Evolutionary conservation across 2,329 filamentous ascomycete genomes (phyloP).

Genomic region (Chaetomium sp.): DNA sequence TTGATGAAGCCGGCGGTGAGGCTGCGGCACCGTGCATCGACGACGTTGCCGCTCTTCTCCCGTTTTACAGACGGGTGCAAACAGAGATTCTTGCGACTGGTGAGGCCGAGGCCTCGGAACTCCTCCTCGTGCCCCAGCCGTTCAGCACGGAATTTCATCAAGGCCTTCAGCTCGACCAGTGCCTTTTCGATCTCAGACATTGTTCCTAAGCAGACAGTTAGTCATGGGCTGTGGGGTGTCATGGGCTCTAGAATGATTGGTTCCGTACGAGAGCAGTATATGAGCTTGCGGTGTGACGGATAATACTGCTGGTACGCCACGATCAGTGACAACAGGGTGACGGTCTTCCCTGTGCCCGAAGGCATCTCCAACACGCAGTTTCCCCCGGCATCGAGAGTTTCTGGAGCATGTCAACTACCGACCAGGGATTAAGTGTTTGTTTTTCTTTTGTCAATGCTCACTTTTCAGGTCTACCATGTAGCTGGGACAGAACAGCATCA

Average conservation of each 20-base stretch:
- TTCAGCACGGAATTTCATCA: slow-evolving; percentile 93
- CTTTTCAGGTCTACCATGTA: slow-evolving; percentile 63
- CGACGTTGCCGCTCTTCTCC: slow-evolving; percentile 91
- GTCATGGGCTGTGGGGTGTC: neutral
- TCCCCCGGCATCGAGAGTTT: slow-evolving; percentile 87
- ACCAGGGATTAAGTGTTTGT: neutral
- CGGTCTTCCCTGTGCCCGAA: slow-evolving; percentile 96
- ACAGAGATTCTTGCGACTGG: slow-evolving; percentile 96
- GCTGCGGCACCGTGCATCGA: slow-evolving; percentile 94
- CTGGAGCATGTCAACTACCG: slow-evolving; percentile 39
- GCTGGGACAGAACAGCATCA: slow-evolving; percentile 36
- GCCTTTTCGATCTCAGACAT: slow-evolving; percentile 99
- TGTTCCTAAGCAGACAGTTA: slow-evolving; percentile 57
- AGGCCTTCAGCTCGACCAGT: slow-evolving; percentile 80
- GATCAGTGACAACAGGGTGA: slow-evolving; percentile 91
- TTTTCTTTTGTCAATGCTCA: slow-evolving; percentile 36
- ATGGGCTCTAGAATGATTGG: too few species aligned
- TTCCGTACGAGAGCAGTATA: slow-evolving; percentile 87
- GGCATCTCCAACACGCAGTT: slow-evolving; percentile 99
- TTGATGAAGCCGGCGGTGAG: slow-evolving; percentile 96
- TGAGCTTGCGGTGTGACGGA: slow-evolving; percentile 90
- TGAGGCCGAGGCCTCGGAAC: slow-evolving; percentile 87
- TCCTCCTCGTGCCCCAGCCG: slow-evolving; percentile 91
- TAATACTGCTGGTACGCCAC: slow-evolving; percentile 95
- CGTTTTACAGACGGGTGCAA: slow-evolving; percentile 93